Conservation (phyloP, 2,329 filamentous ascomycete genomes). For the Pyrenophora seminiperda region DNA sequence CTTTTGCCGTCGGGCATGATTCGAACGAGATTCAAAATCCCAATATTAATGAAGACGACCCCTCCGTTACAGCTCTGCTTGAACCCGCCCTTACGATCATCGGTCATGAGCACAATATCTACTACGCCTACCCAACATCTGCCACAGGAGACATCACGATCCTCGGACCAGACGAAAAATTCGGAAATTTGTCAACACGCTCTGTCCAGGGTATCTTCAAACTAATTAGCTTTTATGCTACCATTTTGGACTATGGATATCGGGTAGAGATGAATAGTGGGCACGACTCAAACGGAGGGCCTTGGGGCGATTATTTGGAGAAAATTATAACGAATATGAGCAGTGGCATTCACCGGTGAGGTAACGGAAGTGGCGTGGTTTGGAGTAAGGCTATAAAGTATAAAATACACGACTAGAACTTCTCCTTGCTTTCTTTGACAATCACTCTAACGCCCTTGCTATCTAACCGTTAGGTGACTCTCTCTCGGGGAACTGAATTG, state of each 20-base stretch:
- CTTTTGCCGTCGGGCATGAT: background rate
- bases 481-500: too few species aligned
- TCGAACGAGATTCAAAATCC: background rate
- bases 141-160: slow-evolving; percentile 8
- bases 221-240: slow-evolving; percentile 20
- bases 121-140: slow-evolving; percentile 13
- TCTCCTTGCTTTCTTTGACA: too few species aligned
- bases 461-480: too few species aligned
- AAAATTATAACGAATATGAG: background rate
- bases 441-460: too few species aligned
- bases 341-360: background rate
- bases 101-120: slow-evolving; percentile 12
- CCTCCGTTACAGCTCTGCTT: background rate
- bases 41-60: background rate
- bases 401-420: too few species aligned
- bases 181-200: slow-evolving; percentile 12
- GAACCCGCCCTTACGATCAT: slow-evolving; percentile 10
- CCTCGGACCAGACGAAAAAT: slow-evolving; percentile 13
- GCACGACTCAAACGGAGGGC: background rate
- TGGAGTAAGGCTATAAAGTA: too few species aligned
- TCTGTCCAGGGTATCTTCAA: slow-evolving; percentile 15
- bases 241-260: slow-evolving; percentile 18
- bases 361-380: background rate
- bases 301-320: background rate
- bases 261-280: slow-evolving; percentile 7